phyloP scores from a whole-genome alignment of 2,329 filamentous ascomycete species.

The Coniochaeta pulveracea region DNA sequence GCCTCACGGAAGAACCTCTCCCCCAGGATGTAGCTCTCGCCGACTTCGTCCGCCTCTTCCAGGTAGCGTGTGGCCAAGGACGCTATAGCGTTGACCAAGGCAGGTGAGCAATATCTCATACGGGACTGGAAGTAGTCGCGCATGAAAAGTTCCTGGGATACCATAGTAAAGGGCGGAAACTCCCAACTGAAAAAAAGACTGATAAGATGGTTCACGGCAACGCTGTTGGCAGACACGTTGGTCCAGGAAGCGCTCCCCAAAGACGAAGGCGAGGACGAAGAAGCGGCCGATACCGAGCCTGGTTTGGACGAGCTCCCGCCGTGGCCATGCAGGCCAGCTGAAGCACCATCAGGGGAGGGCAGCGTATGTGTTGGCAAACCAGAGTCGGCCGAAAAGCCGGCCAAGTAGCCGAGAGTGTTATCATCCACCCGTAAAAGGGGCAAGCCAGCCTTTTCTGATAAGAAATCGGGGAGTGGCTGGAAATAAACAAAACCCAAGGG shows the following conservation, averaged over 20 bases:
- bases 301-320: background rate
- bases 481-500: too few relatives aligned
- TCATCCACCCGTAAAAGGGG: too few relatives aligned
- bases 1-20: constrained; percentile 1
- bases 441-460: background rate
- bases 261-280: background rate
- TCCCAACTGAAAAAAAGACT: constrained; percentile 34
- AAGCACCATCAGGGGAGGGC: background rate
- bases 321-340: background rate
- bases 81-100: constrained; percentile 28
- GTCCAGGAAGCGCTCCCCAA: background rate
- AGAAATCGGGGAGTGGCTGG: background rate
- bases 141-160: constrained; percentile 34
- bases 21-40: background rate
- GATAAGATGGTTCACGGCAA: background rate
- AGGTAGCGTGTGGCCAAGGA: constrained; percentile 11
- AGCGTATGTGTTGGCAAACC: background rate
- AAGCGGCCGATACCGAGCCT: too few relatives aligned
- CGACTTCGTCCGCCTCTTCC: background rate
- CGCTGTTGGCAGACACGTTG: background rate
- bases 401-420: too few relatives aligned
- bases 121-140: constrained; percentile 29
- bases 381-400: background rate
- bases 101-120: constrained; percentile 31
- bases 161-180: constrained; percentile 37